Percentiles rank a stretch among this genome's conserved stretches.
Evolutionary conservation across 345 rosid genomes (phyloP).

Genomic region (Firmiana major): DNA sequence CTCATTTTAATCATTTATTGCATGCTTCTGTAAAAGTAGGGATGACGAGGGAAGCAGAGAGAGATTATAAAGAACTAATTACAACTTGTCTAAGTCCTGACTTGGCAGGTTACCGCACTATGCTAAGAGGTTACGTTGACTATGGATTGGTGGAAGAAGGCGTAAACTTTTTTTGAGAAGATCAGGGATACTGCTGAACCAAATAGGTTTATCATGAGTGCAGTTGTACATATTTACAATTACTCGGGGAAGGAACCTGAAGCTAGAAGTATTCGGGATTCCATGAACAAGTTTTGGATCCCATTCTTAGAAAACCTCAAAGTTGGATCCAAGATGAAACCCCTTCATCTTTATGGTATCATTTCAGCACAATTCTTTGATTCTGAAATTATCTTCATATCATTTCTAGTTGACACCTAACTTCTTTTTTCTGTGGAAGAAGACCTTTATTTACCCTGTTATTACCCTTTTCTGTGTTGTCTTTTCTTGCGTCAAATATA

Average conservation of each 20-base stretch:
- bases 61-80: constrained; percentile 41
- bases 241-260: constrained; percentile 37
- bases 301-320: too few relatives aligned
- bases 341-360: background rate
- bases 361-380: background rate
- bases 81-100: constrained; percentile 45
- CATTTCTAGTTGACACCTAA: background rate
- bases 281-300: too few relatives aligned
- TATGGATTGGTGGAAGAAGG: constrained; percentile 53
- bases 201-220: constrained; percentile 52
- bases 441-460: background rate
- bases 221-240: constrained; percentile 56
- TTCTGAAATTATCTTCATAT: background rate
- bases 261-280: constrained; percentile 32
- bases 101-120: constrained; percentile 41
- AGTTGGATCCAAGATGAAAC: constrained; percentile 29
- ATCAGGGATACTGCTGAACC: constrained; percentile 35
- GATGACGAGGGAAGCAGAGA: constrained; percentile 53
- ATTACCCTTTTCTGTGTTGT: background rate
- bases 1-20: constrained; percentile 54
- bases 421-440: background rate
- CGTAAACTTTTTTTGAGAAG: constrained; percentile 45
- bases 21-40: constrained; percentile 54
- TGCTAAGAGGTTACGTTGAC: constrained; percentile 63
- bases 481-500: too few relatives aligned